Conservation (phyloP, 345 rosid genomes). For the Boechera retrofracta region DNA sequence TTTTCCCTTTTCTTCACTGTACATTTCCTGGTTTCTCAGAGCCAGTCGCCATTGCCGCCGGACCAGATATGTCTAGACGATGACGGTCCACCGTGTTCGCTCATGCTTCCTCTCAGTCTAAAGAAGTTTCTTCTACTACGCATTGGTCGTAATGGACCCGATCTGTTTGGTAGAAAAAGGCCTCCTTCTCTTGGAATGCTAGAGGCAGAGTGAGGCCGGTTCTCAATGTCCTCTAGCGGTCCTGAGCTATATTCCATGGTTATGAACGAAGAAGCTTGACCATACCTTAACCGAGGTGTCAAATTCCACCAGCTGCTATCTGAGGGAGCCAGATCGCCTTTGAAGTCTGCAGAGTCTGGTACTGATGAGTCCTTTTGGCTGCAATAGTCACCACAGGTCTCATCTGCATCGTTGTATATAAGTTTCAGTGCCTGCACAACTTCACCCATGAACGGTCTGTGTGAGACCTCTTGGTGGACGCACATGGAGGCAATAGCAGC, state of each 20-base stretch:
- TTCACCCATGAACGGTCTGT: constrained; percentile 99
- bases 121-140: constrained; percentile 71
- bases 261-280: constrained; percentile 83
- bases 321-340: constrained; percentile 74
- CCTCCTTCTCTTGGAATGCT: constrained; percentile 62
- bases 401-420: constrained; percentile 86
- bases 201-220: constrained; percentile 73
- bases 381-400: constrained; percentile 73
- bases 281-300: constrained; percentile 74
- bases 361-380: constrained; percentile 91
- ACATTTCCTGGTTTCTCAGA: constrained; percentile 39
- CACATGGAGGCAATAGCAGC: constrained; percentile 99
- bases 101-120: constrained; percentile 85
- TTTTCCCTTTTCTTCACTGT: constrained; percentile 36
- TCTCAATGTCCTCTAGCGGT: constrained; percentile 65
- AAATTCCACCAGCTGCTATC: constrained; percentile 98
- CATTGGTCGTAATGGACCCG: constrained; percentile 85
- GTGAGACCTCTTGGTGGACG: constrained; percentile 92
- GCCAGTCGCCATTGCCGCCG: constrained; percentile 40
- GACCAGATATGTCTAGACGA: constrained; percentile 46
- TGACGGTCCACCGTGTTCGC: constrained; percentile 82
- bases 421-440: constrained; percentile 99
- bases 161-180: constrained; percentile 56
- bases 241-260: constrained; percentile 98
- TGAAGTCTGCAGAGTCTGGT: constrained; percentile 71